These are phyloP conservation scores for Fusarium domesticum DNA, from an alignment of 2,329 filamentous ascomycete genomes.

Conservation along the genomic window DNA sequence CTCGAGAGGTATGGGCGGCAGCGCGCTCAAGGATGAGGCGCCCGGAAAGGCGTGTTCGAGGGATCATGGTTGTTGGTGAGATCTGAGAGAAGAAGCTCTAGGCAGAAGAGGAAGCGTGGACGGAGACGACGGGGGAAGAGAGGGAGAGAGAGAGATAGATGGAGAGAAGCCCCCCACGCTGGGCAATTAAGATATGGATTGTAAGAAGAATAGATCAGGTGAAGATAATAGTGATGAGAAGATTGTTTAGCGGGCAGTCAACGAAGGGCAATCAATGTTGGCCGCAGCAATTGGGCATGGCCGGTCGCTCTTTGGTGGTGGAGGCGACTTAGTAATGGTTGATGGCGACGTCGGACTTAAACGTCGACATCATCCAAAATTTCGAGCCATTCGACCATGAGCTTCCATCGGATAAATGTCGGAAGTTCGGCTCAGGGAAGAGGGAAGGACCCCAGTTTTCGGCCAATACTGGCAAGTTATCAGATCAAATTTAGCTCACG, in stretches of 20 bases:
- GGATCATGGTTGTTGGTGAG: conserved; percentile 36
- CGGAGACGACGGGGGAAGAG: conserved; percentile 22
- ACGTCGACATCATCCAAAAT: conserved; percentile 32
- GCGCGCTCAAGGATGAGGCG: conserved; percentile 39
- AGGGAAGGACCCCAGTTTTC: no score
- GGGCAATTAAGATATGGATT: conserved; percentile 17
- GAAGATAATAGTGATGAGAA: conserved; percentile 2
- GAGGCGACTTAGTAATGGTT: conserved; percentile 34
- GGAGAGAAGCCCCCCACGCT: conserved; percentile 26
- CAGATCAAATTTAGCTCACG: background rate
- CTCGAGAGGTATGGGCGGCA: conserved; percentile 26
- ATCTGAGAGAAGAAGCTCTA: conserved; percentile 6
- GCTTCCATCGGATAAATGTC: conserved; percentile 33
- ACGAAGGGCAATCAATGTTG: conserved; percentile 9
- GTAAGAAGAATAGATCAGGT: conserved; percentile 6
- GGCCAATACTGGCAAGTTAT: no score
- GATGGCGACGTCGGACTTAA: conserved; percentile 29
- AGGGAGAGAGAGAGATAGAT: conserved; percentile 5
- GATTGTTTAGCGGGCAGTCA: conserved; percentile 11
- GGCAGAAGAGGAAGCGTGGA: conserved; percentile 7
- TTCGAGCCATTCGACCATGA: conserved; percentile 29
- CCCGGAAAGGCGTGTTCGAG: conserved; percentile 40
- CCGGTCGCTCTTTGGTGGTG: conserved; percentile 26
- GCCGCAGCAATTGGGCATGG: conserved; percentile 25
- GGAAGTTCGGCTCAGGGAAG: no score